A percentile compares a stretch with the other conserved stretches of the same genome.
These are phyloP conservation scores for Alloteropsis semialata DNA, from an alignment of 176 grass and related monocot species.

Conservation along the genomic window DNA sequence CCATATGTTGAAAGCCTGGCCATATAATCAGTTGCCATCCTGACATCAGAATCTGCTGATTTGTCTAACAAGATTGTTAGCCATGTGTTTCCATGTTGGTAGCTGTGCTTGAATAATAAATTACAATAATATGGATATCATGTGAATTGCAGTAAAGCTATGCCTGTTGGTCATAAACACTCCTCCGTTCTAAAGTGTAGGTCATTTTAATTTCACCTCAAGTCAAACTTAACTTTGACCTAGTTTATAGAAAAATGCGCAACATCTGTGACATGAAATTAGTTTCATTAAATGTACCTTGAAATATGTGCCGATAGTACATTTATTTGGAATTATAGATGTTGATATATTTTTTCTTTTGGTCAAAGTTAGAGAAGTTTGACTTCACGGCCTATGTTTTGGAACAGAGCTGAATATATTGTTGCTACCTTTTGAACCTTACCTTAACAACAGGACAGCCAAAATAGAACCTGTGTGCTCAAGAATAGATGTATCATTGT, in stretches of 20 bases:
- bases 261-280: background rate
- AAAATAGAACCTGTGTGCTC: background rate
- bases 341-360: background rate
- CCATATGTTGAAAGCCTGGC: slow-evolving; percentile 3
- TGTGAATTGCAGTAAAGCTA: background rate
- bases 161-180: background rate
- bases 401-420: background rate
- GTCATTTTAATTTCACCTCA: background rate
- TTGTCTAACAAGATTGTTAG: slow-evolving; percentile 20
- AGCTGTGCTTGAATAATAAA: background rate
- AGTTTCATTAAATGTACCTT: too few species aligned
- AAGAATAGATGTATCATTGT: background rate
- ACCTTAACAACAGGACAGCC: background rate
- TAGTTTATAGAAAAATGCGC: background rate
- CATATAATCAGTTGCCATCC: slow-evolving; percentile 37
- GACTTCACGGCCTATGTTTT: background rate
- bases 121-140: too few species aligned
- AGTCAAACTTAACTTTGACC: background rate
- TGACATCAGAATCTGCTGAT: slow-evolving; percentile 45
- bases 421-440: background rate
- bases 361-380: background rate
- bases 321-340: background rate
- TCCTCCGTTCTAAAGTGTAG: background rate
- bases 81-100: slow-evolving; percentile 5
- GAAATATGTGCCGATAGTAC: too few species aligned